Conservation (phyloP, 2,329 filamentous ascomycete species). For the Sporothrix luriei region DNA sequence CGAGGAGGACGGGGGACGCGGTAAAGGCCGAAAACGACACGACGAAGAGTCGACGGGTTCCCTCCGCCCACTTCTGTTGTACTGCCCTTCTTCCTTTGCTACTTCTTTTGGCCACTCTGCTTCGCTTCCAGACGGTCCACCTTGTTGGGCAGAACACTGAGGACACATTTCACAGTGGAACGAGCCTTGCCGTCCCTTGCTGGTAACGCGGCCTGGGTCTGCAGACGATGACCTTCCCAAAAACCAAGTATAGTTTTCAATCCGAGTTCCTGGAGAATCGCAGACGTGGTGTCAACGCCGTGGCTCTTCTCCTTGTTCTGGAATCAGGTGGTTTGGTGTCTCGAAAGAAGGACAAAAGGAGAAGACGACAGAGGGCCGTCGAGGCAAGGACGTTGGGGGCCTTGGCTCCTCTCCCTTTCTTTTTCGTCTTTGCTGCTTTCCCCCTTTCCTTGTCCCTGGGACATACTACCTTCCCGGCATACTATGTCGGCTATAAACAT, state of each 20-base stretch:
- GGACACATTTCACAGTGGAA: background rate
- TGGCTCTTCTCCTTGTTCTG: conserved; percentile 31
- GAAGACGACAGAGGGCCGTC: background rate
- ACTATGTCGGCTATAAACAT: background rate
- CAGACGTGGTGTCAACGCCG: conserved; percentile 26
- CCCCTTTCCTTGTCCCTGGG: background rate
- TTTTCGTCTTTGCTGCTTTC: background rate
- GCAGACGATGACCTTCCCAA: conserved; percentile 36
- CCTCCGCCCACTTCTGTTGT: background rate
- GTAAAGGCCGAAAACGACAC: background rate
- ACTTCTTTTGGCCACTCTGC: background rate
- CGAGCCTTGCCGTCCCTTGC: conserved; percentile 27
- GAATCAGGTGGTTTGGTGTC: background rate
- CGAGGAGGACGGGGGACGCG: background rate
- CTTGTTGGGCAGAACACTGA: conserved; percentile 13
- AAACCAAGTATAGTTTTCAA: conserved; percentile 46
- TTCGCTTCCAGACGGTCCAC: background rate
- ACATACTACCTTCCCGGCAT: background rate
- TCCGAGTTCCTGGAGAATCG: conserved; percentile 41
- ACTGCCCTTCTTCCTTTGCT: background rate
- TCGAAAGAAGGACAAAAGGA: background rate
- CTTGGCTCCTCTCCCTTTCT: background rate
- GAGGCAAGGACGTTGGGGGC: background rate
- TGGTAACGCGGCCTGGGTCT: background rate
- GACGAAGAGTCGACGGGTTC: background rate